Evolutionary conservation across 495 filamentous ascomycete genomes (phyloP), one percentile per base, ranked within the genome.

Genomic region (Penicillium lagena): DNA sequence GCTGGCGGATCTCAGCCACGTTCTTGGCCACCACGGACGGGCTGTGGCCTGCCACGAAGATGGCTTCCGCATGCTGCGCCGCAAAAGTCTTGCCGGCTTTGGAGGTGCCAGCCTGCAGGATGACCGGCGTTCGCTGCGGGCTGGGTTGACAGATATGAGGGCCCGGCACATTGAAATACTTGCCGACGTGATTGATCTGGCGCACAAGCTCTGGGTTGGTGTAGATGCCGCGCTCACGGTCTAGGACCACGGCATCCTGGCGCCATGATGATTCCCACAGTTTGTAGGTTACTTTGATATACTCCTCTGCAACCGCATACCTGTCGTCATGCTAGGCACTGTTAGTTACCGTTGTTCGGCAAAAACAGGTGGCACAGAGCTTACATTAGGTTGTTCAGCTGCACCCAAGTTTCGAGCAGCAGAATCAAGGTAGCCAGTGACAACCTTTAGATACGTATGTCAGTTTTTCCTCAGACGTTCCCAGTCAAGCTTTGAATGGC

Each of bases 201-300:
- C 80, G 64, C 1, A 87, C 74, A 7, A 70, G 68, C 4, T 68
- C 51, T 1, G 83, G 82, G 28, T 81, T 74, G 4, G 77, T 78
- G 64, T 82, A 84, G 45, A 82, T 63, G 2, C 76, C 75, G 9
- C 56, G 62, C 40, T 72, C 55, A 34, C 72, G 71, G 47, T 86
- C 75, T 5, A 73, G 71, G 14, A 74, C 58, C 1, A 86, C 77
- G 34, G 83, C 81, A 46, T 86, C 83, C 43, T 78, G 72, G 7
- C 80, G 70, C 82, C 82, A 86, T 9, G 80, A 85, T 12, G 79
- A 80, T 50, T 86, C 76, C 62, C 77, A 77, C 2, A 87, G 75
- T 52, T 85, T 85, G 70, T 86, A 86, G 43, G 84, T 71, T 7
- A 86, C 79, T 34, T 72, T 66, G 46, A 86, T 61, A 58, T 86